Conservation (phyloP, 2,329 filamentous ascomycete species). For the Phyllosticta citriasiana region DNA sequence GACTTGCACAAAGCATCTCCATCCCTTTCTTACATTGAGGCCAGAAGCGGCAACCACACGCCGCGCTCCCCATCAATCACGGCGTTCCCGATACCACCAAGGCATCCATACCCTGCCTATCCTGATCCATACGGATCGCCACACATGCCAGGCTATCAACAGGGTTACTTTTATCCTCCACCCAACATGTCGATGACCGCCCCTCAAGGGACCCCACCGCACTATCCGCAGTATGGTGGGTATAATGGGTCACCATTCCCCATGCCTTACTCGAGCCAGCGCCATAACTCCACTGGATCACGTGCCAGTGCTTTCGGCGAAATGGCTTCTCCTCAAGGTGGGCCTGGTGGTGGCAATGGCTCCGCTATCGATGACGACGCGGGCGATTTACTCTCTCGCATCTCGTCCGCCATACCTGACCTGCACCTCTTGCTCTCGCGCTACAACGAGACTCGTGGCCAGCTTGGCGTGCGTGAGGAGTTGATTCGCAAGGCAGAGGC, state of each 20-base stretch:
- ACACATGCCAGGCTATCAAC: slow-evolving; percentile 44
- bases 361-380: slow-evolving; percentile 25
- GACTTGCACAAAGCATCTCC: slow-evolving; percentile 1
- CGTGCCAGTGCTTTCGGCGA: slow-evolving; percentile 13
- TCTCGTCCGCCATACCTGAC: slow-evolving; percentile 29
- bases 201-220: slow-evolving; percentile 27
- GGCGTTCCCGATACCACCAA: not conserved
- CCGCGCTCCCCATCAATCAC: slow-evolving; percentile 1
- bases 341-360: slow-evolving; percentile 1
- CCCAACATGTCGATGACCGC: slow-evolving; percentile 22
- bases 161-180: slow-evolving; percentile 21
- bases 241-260: slow-evolving; percentile 22
- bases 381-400: slow-evolving; percentile 28
- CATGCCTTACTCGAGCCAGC: slow-evolving; percentile 23
- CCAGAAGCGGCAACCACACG: not conserved
- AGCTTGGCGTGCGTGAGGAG: slow-evolving; percentile 40
- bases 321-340: not conserved
- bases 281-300: slow-evolving; percentile 28
- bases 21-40: slow-evolving; percentile 7
- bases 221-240: slow-evolving; percentile 27
- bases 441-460: slow-evolving; percentile 42
- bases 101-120: slow-evolving; percentile 20
- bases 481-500: slow-evolving; percentile 39
- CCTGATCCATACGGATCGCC: slow-evolving; percentile 45
- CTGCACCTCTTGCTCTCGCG: slow-evolving; percentile 29